Evolutionary conservation across 192 early-diverging fungal species (phyloP), one percentile per base, ranked within the genome.

Genomic region (Entomortierella chlamydospora): DNA sequence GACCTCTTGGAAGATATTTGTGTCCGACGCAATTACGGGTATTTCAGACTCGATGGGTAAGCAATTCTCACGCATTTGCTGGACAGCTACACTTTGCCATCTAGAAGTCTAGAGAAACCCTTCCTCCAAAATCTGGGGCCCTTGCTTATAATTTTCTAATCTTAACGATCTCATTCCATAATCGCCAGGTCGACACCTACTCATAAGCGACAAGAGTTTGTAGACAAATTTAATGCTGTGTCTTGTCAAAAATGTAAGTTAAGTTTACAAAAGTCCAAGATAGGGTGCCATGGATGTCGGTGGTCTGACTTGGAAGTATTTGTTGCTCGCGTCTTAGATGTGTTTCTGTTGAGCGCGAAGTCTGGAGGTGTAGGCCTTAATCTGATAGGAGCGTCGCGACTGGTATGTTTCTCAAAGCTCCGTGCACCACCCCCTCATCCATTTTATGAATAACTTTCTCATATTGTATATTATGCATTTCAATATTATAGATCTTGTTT

Each of bases 301-400:
- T n/a, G n/a, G n/a, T 50, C 31, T 1, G 0, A 60, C 15, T 22
- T 50, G 22, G 22, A 52, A 30, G 17, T 0, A 29, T 53, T 56
- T 28, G 25, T 4, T 12, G 15, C 25, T 9, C 26, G 10, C 34
- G 41, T 33, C 72, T 31, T 58, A 83, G 82, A 89, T 70, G 62
- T 86, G 9, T 88, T 83, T 61, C 64, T 87, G 58, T 76, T 86
- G 30, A 86, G 84, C 61, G 82, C 77, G 57, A 91, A 88, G 42
- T 84, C 83, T 55, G 91, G 91, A 25, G 89, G 89, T 12, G 81
- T 88, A 9, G 91, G 91, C 2, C 64, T 92, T 30, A 92, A 92
- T 42, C 77, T 91, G 29, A 82, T 90, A 0, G 87, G 86, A 13
- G 91, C 85, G 0, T 85, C 85, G 18, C 72, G 85, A 10, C 64